Conservation (phyloP, 2,329 filamentous ascomycete genomes). For the Teratosphaeria zuluensis region DNA sequence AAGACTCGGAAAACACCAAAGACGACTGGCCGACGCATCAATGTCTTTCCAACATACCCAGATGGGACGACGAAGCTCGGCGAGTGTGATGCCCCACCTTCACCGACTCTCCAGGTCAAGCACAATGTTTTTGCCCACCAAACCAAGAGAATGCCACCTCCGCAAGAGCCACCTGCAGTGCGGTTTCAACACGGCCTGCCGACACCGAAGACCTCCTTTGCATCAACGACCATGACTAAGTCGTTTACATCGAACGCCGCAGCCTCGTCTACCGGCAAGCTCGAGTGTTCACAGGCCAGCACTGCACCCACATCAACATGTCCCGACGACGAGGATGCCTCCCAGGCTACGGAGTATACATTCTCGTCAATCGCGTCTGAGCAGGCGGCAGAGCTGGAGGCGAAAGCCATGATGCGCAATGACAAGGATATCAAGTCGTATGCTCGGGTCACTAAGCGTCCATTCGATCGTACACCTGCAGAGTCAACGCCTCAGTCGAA, state of each 20-base stretch:
- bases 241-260: constrained; percentile 3
- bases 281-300: background rate
- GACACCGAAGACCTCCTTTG: constrained; percentile 3
- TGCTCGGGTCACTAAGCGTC: background rate
- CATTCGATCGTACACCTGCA: background rate
- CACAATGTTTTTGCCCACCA: background rate
- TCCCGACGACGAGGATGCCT: background rate
- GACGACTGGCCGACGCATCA: background rate
- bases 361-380: background rate
- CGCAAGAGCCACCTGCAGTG: background rate
- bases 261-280: background rate
- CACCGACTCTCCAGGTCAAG: constrained; percentile 7
- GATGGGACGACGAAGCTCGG: background rate
- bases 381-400: background rate
- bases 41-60: background rate
- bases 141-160: background rate
- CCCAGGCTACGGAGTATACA: background rate
- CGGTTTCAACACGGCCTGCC: background rate
- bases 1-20: background rate
- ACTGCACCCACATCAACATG: background rate
- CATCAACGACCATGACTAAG: background rate
- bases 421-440: background rate
- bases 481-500: background rate
- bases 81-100: background rate
- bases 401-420: background rate